Evolutionary conservation across 805 yeast genomes (phyloP).

Genomic region (Wickerhamiella bombiphila): DNA sequence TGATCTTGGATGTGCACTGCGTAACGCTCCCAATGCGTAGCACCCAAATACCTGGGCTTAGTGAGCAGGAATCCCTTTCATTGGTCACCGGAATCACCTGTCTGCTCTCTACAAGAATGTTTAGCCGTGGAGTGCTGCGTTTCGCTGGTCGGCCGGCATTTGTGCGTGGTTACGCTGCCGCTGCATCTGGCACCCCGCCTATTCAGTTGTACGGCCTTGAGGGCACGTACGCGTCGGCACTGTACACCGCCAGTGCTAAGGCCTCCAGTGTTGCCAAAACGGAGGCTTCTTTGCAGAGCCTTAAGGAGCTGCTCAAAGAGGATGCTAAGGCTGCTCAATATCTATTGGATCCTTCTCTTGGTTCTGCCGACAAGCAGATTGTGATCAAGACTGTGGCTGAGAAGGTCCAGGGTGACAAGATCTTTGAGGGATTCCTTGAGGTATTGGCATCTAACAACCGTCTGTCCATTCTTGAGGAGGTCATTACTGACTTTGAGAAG

Average conservation of each 20-base stretch:
- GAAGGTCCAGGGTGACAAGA: constrained; percentile 42
- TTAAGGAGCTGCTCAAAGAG: constrained; percentile 38
- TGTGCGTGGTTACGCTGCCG: constrained; percentile 1
- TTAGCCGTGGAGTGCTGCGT: constrained; percentile 2
- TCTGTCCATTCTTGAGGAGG: constrained; percentile 48
- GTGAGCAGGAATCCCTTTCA: too few species aligned
- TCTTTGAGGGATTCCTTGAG: constrained; percentile 62
- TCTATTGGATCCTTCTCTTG: constrained; percentile 71
- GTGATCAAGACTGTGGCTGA: constrained; percentile 47
- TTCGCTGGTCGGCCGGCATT: background rate
- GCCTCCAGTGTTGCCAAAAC: constrained; percentile 62
- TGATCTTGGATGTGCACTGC: too few species aligned
- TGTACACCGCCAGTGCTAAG: constrained; percentile 82
- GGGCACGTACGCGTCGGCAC: constrained; percentile 93
- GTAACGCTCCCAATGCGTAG: too few species aligned
- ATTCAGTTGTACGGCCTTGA: constrained; percentile 89
- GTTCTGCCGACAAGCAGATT: constrained; percentile 54
- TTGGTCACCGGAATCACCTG: background rate
- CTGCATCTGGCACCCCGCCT: constrained; percentile 29
- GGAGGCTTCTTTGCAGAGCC: constrained; percentile 44
- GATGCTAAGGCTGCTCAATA: constrained; percentile 51
- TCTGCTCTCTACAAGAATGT: background rate
- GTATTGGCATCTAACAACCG: constrained; percentile 94
- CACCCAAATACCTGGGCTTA: too few species aligned
- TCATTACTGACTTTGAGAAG: constrained; percentile 56